Evolutionary conservation across 2,329 filamentous ascomycete species (phyloP).

Genomic region (Leptographium lundbergii): DNA sequence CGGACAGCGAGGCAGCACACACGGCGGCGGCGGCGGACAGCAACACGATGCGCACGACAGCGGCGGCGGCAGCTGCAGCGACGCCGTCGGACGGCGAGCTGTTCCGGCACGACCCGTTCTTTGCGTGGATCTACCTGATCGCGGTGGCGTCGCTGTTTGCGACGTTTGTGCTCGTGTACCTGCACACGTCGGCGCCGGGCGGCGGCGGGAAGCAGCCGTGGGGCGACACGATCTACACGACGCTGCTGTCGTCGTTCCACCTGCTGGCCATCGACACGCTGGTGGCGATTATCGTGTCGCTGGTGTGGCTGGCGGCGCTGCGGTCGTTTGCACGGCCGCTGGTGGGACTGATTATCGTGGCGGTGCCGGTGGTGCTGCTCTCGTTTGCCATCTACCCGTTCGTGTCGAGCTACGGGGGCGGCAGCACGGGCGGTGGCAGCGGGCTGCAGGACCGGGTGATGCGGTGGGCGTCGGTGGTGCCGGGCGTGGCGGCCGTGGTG

Average conservation of each 20-base stretch:
- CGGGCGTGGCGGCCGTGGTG: slow-evolving; percentile 56
- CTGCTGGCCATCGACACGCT: slow-evolving; percentile 85
- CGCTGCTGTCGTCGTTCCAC: slow-evolving; percentile 73
- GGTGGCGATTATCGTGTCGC: slow-evolving; percentile 74
- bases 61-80: slow-evolving; percentile 32
- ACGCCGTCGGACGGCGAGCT: slow-evolving; percentile 49
- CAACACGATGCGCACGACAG: slow-evolving; percentile 8
- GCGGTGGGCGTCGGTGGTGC: slow-evolving; percentile 74
- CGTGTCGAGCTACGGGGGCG: slow-evolving; percentile 74
- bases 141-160: slow-evolving; percentile 72
- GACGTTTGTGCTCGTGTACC: slow-evolving; percentile 77
- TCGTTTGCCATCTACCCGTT: slow-evolving; percentile 89
- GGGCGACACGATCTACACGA: slow-evolving; percentile 90
- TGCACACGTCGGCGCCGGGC: slow-evolving; percentile 64
- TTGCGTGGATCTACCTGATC: slow-evolving; percentile 81
- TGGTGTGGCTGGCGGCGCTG: slow-evolving; percentile 81
- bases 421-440: slow-evolving; percentile 53
- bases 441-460: slow-evolving; percentile 79
- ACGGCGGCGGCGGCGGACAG: slow-evolving; percentile 25
- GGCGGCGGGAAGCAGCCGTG: slow-evolving; percentile 49
- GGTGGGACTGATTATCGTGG: slow-evolving; percentile 66
- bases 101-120: slow-evolving; percentile 79
- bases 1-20: slow-evolving; percentile 25
- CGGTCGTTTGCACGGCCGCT: slow-evolving; percentile 80
- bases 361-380: slow-evolving; percentile 74